These are phyloP conservation scores for Millerozyma acaciae DNA, from an alignment of 805 yeast species.

Conservation along the genomic window DNA sequence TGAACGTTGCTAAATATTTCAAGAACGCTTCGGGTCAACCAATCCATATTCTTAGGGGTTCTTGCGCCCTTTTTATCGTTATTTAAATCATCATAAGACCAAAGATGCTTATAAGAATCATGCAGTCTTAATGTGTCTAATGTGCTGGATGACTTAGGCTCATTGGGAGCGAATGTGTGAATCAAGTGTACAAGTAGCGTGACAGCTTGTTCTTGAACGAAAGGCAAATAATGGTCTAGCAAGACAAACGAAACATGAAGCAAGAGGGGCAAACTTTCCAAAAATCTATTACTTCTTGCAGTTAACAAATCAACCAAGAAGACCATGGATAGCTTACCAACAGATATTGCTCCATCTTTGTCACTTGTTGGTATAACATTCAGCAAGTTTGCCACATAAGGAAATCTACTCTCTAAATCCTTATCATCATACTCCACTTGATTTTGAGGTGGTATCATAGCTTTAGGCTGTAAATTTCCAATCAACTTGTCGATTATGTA, in stretches of 20 bases:
- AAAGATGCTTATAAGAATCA: conserved; percentile 45
- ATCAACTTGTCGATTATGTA: conserved; percentile 59
- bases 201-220: conserved; percentile 83
- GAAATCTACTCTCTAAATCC: conserved; percentile 43
- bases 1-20: conserved; percentile 48
- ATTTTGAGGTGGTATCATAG: conserved; percentile 66
- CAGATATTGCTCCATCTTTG: conserved; percentile 74
- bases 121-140: conserved; percentile 54
- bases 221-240: conserved; percentile 79
- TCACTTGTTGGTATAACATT: conserved; percentile 49
- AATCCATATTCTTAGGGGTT: conserved; percentile 84
- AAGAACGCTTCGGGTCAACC: conserved; percentile 59
- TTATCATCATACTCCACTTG: conserved; percentile 24
- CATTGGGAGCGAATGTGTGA: conserved; percentile 55
- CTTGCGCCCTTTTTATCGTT: conserved; percentile 73
- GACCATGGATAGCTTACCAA: conserved; percentile 82
- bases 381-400: conserved; percentile 74
- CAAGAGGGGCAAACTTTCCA: conserved; percentile 61
- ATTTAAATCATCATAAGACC: conserved; percentile 86
- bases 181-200: conserved; percentile 70
- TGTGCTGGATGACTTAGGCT: conserved; percentile 52
- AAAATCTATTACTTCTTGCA: conserved; percentile 59
- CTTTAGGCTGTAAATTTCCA: conserved; percentile 71
- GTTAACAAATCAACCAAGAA: conserved; percentile 78
- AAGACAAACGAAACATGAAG: conserved; percentile 77